Evolutionary conservation across 1,284 basidiomycete species (phyloP), one percentile per base, ranked within the genome.

Genomic region (Tranzscheliella williamsii): DNA sequence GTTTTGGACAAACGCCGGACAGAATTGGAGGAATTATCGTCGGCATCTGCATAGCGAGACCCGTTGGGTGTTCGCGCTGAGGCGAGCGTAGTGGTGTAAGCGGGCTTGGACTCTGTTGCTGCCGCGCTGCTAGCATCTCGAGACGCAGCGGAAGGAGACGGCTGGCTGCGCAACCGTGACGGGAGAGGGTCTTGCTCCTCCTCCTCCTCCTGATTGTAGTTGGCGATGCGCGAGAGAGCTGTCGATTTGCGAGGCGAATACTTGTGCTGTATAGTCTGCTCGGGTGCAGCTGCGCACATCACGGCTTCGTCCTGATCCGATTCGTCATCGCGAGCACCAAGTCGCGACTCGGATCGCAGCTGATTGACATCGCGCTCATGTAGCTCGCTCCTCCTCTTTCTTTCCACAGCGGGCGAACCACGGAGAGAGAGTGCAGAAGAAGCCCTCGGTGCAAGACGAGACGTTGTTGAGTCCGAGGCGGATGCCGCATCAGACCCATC

Each of bases 311-410:
- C 17, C 8, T 35, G 22, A 4, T 48, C 58, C 15, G 55, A 46
- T 15, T 38, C 44, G 27, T 58, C 47, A 17, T 37, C 18, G 24
- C 37, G 30, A n/a, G 34, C 34, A 11, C 61, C 61, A 0, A 68
- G 24, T 9, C 62, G 50, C 17, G 65, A 65, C 24, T 70, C 65
- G 30, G 67, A 65, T 23, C 65, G 48, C 15, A 70, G 57, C 30
- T 55, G 60, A n/a, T 33, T 49, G 32, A 70, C 48, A n/a, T 70
- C 56, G 16, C 55, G 56, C 43, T 65, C 56, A 24, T 65, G 64
- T 43, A 65, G 40, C 21, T 54, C 61, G 40, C 65, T 68, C 20
- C 66, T 42, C 23, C 56, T 44, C 20, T 38, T 41, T 23, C 57
- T 34, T 12, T 48, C 43, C 20, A 40, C 23, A 27, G 40, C 31